Percentiles rank a stretch among this genome's conserved stretches.
These are phyloP conservation scores for Capsicum pubescens DNA, from an alignment of 257 asterid species.

Conservation along the genomic window DNA sequence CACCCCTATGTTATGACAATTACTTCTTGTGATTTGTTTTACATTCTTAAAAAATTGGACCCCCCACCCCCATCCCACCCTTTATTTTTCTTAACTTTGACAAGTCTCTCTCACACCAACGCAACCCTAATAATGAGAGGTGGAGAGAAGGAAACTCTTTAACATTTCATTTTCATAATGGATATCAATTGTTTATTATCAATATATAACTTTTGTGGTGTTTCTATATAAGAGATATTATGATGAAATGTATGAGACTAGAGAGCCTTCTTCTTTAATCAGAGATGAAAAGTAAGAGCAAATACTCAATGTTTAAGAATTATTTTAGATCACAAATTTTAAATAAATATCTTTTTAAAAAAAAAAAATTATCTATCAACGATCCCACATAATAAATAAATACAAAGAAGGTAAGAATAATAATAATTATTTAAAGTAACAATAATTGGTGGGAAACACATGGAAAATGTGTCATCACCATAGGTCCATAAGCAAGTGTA, in stretches of 20 bases:
- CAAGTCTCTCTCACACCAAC: conserved; percentile 4
- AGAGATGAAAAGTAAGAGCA: neutral
- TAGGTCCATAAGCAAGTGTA: neutral
- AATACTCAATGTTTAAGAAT: too few species aligned
- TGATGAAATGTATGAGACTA: neutral
- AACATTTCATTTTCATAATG: conserved; percentile 8
- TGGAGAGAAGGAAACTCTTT: neutral
- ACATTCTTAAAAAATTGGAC: neutral
- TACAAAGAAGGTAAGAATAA: too few species aligned
- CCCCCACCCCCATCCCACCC: neutral
- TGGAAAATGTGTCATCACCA: neutral
- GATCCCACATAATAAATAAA: too few species aligned
- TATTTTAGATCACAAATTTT: neutral
- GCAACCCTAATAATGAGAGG: neutral
- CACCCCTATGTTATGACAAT: neutral
- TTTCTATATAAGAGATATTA: neutral
- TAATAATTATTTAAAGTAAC: neutral
- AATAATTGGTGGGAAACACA: neutral
- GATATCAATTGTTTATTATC: neutral
- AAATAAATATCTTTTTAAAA: too few species aligned
- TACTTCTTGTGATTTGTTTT: neutral
- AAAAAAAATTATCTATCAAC: too few species aligned
- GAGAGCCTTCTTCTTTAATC: accelerated
- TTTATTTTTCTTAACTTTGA: conserved; percentile 12
- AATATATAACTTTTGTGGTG: neutral